Evolutionary conservation across 176 grass and related monocot genomes (phyloP), one percentile per base, ranked within the genome.

Genomic region (Musa itinerans): DNA sequence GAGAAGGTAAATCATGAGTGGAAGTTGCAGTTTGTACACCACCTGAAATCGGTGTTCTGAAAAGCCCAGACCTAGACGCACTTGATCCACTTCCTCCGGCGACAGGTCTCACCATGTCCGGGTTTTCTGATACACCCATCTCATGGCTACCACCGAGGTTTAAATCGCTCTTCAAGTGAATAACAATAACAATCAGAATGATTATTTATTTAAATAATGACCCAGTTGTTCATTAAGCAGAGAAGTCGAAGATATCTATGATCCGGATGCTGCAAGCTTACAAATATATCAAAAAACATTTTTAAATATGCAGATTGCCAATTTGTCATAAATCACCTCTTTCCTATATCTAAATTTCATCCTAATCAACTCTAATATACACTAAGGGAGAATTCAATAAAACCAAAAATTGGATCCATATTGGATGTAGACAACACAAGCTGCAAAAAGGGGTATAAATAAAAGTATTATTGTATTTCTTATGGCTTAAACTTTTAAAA

Each of bases 11-110:
- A 89, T 83, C 96, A 72, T 99, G 96, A 11, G 85, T 86, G 64
- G 84, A 95, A 24, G 96, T 99, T 66, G 96, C 96, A 9, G 91
- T 95, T 84, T 99, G 96, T 34, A 99, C 96, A 43, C 96, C 96
- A 67, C 96, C 96, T 54, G 96, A 99, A 73, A 95, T 99, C 2
- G 96, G 96, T 51, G 96, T 99, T 83, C 96, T 94, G 63, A 99
- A 99, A 43, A 99, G 63, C 6, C 96, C 96, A 64, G 96, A 78
- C 82, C 91, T 92, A 4, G 89, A 83, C 69, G 86, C 91, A 50
- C 84, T 96, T 17, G 53, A 24, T 52, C 74, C 80, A 54, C 14
- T 81, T 72, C 82, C 86, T 74, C 61, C 23, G 78, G 14, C 54
- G 20, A 64, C 68, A 81, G 78, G 23, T 68, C 71, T 50, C 65